These are phyloP conservation scores for Phoma sp. DNA, from an alignment of 2,329 filamentous ascomycete genomes.

Conservation along the genomic window DNA sequence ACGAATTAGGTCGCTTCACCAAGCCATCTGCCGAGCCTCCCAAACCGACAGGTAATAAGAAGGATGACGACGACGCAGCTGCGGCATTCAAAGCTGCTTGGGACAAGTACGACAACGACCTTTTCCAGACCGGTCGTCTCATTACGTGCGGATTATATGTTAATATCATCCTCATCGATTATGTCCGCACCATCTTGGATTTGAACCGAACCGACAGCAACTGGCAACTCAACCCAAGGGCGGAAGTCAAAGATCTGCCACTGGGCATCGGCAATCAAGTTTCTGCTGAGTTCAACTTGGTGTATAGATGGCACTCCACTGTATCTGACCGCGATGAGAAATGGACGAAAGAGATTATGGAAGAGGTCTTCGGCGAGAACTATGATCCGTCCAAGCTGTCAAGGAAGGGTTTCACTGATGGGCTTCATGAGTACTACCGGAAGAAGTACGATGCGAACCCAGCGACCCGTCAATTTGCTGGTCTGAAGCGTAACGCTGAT, in stretches of 20 bases:
- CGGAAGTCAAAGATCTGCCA: conserved; percentile 68
- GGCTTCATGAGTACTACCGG: conserved; percentile 67
- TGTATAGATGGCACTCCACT: conserved; percentile 86
- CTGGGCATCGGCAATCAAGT: conserved; percentile 81
- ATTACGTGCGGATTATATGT: conserved; percentile 61
- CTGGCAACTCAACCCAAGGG: conserved; percentile 81
- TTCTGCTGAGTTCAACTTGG: conserved; percentile 87
- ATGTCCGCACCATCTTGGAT: conserved; percentile 60
- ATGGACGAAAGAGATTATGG: conserved; percentile 70
- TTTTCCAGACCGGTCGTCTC: conserved; percentile 59
- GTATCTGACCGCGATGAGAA: conserved; percentile 77
- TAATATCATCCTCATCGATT: conserved; percentile 61
- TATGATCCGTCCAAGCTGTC: conserved; percentile 62
- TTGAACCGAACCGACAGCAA: conserved; percentile 74
- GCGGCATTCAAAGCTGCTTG: conserved; percentile 41
- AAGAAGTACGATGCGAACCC: conserved; percentile 68
- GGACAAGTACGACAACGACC: conserved; percentile 52
- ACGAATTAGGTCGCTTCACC: conserved; percentile 79
- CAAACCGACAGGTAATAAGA: conserved; percentile 51
- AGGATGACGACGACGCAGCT: conserved; percentile 30
- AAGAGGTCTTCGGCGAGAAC: conserved; percentile 49
- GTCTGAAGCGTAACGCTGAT: conserved; percentile 67
- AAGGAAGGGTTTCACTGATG: conserved; percentile 65
- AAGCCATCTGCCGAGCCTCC: conserved; percentile 58
- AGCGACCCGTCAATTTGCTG: conserved; percentile 69